Conservation (phyloP, 768 basidiomycete genomes). For the Collybia sp. region DNA sequence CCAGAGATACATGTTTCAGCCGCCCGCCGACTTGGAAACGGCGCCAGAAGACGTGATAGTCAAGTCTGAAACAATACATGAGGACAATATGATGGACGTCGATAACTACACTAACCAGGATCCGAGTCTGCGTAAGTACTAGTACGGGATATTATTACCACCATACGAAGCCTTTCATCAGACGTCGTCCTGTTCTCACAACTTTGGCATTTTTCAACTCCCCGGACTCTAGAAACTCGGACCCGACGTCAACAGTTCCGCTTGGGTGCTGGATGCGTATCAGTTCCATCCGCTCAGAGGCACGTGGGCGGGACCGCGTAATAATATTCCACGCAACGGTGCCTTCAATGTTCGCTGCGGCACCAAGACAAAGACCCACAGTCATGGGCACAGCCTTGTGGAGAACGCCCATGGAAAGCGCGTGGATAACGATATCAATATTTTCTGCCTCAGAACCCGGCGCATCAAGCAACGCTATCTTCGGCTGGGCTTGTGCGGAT, state of each 20-base stretch:
- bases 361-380: slow-evolving; percentile 64
- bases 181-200: slow-evolving; percentile 59
- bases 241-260: slow-evolving; percentile 65
- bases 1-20: too few species aligned
- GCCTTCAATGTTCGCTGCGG: slow-evolving; percentile 49
- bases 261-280: slow-evolving; percentile 60
- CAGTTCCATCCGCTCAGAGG: slow-evolving; percentile 16
- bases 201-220: slow-evolving; percentile 55
- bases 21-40: too few species aligned
- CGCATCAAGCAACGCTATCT: slow-evolving; percentile 53
- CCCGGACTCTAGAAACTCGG: slow-evolving; percentile 42
- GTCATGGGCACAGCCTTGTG: slow-evolving; percentile 75
- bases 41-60: too few species aligned
- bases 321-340: slow-evolving; percentile 54
- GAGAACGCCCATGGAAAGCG: slow-evolving; percentile 67
- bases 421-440: slow-evolving; percentile 50
- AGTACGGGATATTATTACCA: slow-evolving; percentile 32
- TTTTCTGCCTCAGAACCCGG: slow-evolving; percentile 20
- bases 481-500: slow-evolving; percentile 60
- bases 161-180: slow-evolving; percentile 71
- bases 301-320: slow-evolving; percentile 12
- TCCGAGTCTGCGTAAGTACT: too few species aligned
- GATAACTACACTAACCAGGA: too few species aligned
- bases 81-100: too few species aligned
- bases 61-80: too few species aligned